Evolutionary conservation across 352 stramenopile genomes (phyloP), one percentile per base, ranked within the genome.

Genomic region (Globisporangium paddicum): DNA sequence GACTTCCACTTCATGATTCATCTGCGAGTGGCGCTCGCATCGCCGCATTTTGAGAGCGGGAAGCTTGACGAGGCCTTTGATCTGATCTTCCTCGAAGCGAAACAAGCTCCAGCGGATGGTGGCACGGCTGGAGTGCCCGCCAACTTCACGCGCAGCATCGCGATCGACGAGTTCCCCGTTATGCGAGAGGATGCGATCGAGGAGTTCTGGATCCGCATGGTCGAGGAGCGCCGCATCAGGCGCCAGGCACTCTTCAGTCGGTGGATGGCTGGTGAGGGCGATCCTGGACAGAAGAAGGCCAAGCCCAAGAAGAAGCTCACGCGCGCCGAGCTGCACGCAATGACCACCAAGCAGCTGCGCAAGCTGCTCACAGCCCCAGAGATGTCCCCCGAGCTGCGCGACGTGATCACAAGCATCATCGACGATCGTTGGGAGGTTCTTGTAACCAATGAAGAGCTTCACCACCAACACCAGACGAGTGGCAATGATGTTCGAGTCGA

Each of bases 1-100:
- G 79, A 89, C 41, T 96, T 90, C 55, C 87, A 96, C 64, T 80
- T 87, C 60, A 79, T 86, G 32, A 88, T 87, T 14, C 85, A 90
- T 38, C 56, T 96, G 28, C 69, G 58, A 8, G 67, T 96, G 18
- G 65, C 69, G 18, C 64, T 96, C 13, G 70, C 67, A 25, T 91
- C 79, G 18, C 87, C 87, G 2, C 66, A 93, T 52, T 94, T 94
- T 58, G 61, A 75, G 14, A 92, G 81, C 52, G 69, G 77, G 30
- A 35, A 68, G 51, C 46, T 66, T 0, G 69, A 72, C 11, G 84
- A 96, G 60, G 55, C 68, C 7, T 94, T 86, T 50, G 70, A 91
- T 18, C 55, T 95, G 55, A 79, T 96, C 58, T 81, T 95, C 19
- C 81, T 95, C 50, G 76, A 91, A 58, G 73, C 68, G 19, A 87